These are phyloP conservation scores for Cercospora sojina DNA, from an alignment of 2,329 filamentous ascomycete genomes.

Conservation along the genomic window DNA sequence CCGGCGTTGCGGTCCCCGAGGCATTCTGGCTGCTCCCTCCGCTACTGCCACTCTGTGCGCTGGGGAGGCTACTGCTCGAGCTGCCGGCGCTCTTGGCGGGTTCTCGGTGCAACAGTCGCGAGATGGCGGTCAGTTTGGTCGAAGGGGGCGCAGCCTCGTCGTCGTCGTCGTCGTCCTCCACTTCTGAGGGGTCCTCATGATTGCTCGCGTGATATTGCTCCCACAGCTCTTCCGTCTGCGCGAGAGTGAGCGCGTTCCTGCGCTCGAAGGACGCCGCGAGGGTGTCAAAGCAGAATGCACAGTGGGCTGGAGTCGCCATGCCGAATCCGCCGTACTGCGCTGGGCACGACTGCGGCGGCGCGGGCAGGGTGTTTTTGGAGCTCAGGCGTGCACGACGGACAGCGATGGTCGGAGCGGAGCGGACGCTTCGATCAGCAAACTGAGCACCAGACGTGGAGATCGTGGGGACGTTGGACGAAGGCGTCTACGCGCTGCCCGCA, in stretches of 20 bases:
- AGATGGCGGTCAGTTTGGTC: conserved; percentile 45
- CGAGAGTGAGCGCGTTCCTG: conserved; percentile 65
- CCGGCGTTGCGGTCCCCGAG: conserved; percentile 32
- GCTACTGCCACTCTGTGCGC: conserved; percentile 27
- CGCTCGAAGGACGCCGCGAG: conserved; percentile 73
- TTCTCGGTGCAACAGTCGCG: conserved; percentile 41
- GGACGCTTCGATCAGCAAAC: not conserved
- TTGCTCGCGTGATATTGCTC: conserved; percentile 49
- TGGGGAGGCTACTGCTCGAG: conserved; percentile 34
- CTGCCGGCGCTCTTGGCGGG: conserved; percentile 25
- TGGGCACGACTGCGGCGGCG: not conserved
- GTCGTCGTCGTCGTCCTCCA: conserved; percentile 31
- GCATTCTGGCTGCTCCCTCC: conserved; percentile 13
- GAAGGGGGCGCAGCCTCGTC: conserved; percentile 17
- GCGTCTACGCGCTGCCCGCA: not conserved
- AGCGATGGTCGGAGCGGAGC: not conserved
- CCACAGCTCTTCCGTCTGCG: conserved; percentile 69
- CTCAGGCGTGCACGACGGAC: not conserved
- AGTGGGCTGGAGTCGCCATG: conserved; percentile 86
- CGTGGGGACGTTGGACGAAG: not conserved
- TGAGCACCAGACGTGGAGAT: not conserved
- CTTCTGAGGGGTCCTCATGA: conserved; percentile 39
- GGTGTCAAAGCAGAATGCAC: conserved; percentile 88
- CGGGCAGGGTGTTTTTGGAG: not conserved
- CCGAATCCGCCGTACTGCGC: not conserved